These are phyloP conservation scores for Thalassiosira pacifica DNA, from an alignment of 352 stramenopile genomes.

Conservation along the genomic window DNA sequence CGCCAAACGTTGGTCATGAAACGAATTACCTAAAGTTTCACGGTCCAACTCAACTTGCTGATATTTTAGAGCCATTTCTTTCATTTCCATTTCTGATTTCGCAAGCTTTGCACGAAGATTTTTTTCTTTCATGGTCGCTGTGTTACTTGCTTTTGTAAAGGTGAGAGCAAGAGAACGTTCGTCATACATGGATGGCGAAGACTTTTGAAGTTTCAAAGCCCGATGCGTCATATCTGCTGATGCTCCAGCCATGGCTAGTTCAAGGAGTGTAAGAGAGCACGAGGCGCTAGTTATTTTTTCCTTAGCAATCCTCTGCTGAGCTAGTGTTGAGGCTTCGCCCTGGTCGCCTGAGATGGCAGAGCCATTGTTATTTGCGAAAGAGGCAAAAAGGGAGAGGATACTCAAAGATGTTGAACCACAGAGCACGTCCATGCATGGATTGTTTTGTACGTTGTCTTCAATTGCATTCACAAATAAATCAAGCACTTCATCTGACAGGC, in stretches of 20 bases:
- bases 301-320: constrained; percentile 33
- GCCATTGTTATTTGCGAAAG: constrained; percentile 33
- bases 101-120: constrained; percentile 40
- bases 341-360: constrained; percentile 5
- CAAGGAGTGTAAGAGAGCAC: constrained; percentile 11
- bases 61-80: constrained; percentile 22
- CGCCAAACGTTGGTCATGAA: constrained; percentile 45
- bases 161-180: constrained; percentile 45
- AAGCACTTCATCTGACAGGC: constrained; percentile 40
- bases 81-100: constrained; percentile 45
- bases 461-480: constrained; percentile 27
- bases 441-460: constrained; percentile 2
- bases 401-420: constrained; percentile 27
- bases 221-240: constrained; percentile 62
- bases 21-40: constrained; percentile 41
- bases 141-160: constrained; percentile 46
- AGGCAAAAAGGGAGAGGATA: constrained; percentile 36
- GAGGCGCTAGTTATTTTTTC: constrained; percentile 36
- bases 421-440: constrained; percentile 38
- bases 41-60: constrained; percentile 36
- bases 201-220: constrained; percentile 59
- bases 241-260: constrained; percentile 47
- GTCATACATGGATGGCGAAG: constrained; percentile 28
- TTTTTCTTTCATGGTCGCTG: constrained; percentile 30
- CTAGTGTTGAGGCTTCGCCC: not conserved